Percentiles rank a stretch among this genome's conserved stretches.
These are phyloP conservation scores for Sclerotinia trifoliorum DNA, from an alignment of 2,329 filamentous ascomycete genomes.

Conservation along the genomic window DNA sequence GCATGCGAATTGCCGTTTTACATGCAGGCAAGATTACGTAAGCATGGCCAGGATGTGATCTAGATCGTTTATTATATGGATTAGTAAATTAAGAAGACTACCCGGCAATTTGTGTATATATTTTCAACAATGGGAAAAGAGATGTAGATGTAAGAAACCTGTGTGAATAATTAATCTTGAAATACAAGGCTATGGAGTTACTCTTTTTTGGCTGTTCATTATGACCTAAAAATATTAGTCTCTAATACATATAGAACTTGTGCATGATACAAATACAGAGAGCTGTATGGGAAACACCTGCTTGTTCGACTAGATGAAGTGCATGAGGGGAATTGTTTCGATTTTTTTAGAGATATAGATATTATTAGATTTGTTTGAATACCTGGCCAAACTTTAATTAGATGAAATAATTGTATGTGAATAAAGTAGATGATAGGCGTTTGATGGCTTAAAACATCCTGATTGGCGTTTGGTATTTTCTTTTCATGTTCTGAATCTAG, in stretches of 20 bases:
- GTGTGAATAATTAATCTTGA: background rate
- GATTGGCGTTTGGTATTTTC: background rate
- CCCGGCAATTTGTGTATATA: background rate
- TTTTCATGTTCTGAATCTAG: constrained; percentile 3
- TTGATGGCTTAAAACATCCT: constrained; percentile 9
- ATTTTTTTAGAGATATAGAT: background rate
- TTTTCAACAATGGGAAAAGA: background rate
- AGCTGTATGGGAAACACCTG: background rate
- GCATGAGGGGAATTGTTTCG: background rate
- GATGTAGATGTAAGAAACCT: background rate
- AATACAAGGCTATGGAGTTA: background rate
- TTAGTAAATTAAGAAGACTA: background rate
- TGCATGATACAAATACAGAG: background rate
- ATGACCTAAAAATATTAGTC: background rate
- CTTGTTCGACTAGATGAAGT: background rate
- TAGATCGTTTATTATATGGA: constrained; percentile 8
- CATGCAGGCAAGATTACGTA: background rate
- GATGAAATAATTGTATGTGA: background rate
- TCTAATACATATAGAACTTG: background rate
- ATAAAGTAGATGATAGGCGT: background rate
- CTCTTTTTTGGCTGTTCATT: background rate
- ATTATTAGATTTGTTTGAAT: background rate
- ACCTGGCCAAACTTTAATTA: background rate
- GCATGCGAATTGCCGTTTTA: background rate
- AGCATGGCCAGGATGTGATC: background rate